A percentile compares a stretch with the other conserved stretches of the same genome.
phyloP scores from a whole-genome alignment of 73 alveolate species.

The Paramecium sexaurelia region DNA sequence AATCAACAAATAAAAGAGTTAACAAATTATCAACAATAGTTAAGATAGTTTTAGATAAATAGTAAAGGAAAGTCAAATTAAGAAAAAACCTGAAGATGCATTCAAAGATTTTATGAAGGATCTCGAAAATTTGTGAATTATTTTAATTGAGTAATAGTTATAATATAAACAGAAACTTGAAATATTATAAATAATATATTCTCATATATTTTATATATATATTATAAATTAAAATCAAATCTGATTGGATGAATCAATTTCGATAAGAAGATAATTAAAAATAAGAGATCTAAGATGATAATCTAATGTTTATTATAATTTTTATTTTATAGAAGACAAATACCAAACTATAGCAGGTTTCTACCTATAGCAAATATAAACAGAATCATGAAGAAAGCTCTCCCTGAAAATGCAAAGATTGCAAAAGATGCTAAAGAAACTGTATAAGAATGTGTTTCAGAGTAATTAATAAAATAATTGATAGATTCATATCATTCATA shows the following conservation, averaged over 20 bases:
- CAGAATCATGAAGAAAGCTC: slow-evolving; percentile 95
- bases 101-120: slow-evolving; percentile 11
- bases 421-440: slow-evolving; percentile 98
- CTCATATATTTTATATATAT: not conserved
- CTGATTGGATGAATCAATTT: slow-evolving; percentile 16
- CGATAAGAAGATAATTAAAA: slow-evolving; percentile 37
- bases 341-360: slow-evolving; percentile 74
- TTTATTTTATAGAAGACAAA: slow-evolving; percentile 24
- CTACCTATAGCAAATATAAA: slow-evolving; percentile 97
- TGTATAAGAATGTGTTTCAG: slow-evolving; percentile 97
- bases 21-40: not conserved
- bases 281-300: slow-evolving; percentile 45
- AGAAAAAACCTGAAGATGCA: slow-evolving; percentile 30
- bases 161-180: not conserved
- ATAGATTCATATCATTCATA: slow-evolving; percentile 72
- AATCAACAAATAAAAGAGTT: not conserved
- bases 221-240: not conserved
- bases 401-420: slow-evolving; percentile 95
- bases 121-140: not conserved
- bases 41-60: not conserved
- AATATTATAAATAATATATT: not conserved
- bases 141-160: not conserved
- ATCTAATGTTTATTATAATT: not conserved
- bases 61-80: not conserved
- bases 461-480: slow-evolving; percentile 79